Evolutionary conservation across 345 rosid genomes (phyloP).

Genomic region (Gossypium stocksii): DNA sequence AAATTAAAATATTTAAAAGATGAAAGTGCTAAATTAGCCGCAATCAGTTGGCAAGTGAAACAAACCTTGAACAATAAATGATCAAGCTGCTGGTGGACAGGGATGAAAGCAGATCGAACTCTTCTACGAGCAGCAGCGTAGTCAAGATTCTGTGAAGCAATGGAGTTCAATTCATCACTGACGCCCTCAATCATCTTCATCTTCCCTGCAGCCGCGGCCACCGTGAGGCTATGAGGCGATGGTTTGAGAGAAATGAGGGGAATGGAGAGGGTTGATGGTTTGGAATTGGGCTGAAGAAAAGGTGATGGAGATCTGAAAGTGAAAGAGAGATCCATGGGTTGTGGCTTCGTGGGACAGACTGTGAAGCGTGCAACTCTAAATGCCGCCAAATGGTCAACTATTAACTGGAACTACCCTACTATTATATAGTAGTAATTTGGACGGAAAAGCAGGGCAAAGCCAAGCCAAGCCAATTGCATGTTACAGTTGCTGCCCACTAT

Average conservation of each 20-base stretch:
- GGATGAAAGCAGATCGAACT: constrained; percentile 66
- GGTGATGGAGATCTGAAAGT: background rate
- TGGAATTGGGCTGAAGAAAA: background rate
- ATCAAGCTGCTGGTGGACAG: constrained; percentile 68
- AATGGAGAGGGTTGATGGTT: background rate
- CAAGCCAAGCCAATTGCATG: background rate
- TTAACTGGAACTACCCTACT: background rate
- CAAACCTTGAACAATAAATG: constrained; percentile 79
- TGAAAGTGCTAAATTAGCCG: background rate
- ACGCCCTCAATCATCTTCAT: constrained; percentile 41
- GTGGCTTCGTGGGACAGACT: background rate
- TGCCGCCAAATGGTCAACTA: background rate
- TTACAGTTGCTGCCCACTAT: no score
- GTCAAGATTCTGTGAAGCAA: constrained; percentile 66
- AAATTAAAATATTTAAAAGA: background rate
- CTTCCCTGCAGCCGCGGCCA: background rate
- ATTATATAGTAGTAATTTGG: background rate
- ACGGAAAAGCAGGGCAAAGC: background rate
- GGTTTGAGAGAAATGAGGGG: background rate
- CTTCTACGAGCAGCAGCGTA: constrained; percentile 65
- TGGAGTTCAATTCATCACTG: constrained; percentile 58
- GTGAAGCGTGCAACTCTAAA: background rate
- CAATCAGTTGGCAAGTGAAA: background rate
- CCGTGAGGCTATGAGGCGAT: background rate
- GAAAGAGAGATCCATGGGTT: constrained; percentile 8